Evolutionary conservation across 1,284 basidiomycete species (phyloP).

Genomic region (Stereum hirsutum): DNA sequence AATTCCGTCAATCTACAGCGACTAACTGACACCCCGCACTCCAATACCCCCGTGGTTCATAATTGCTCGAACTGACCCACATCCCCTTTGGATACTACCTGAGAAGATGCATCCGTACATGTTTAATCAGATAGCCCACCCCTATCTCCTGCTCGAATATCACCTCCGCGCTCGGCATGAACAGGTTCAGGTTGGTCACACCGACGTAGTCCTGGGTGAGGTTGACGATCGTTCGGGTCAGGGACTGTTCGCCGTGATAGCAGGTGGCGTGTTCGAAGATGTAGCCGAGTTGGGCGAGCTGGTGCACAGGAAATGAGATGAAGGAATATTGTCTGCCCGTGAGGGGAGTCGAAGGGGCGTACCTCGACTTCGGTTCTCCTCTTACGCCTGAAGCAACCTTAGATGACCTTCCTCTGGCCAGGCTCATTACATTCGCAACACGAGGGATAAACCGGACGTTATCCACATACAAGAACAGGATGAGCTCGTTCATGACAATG

Average conservation of each 20-base stretch:
- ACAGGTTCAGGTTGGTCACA: slow-evolving; percentile 91
- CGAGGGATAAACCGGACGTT: slow-evolving; percentile 95
- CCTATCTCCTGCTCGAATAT: slow-evolving; percentile 47
- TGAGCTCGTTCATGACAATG: slow-evolving; percentile 98
- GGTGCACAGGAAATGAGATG: background rate
- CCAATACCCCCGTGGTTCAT: slow-evolving; percentile 88
- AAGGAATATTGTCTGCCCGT: too few relatives aligned
- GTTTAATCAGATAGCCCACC: slow-evolving; percentile 70
- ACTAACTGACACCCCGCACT: slow-evolving; percentile 88
- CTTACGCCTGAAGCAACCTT: slow-evolving; percentile 93
- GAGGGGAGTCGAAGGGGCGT: background rate
- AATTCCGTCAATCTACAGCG: slow-evolving; percentile 97
- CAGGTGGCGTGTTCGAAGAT: slow-evolving; percentile 92
- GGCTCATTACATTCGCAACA: slow-evolving; percentile 91
- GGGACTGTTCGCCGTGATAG: slow-evolving; percentile 90
- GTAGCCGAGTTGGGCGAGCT: slow-evolving; percentile 96
- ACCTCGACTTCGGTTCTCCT: slow-evolving; percentile 90
- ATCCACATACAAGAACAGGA: slow-evolving; percentile 99
- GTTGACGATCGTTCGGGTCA: slow-evolving; percentile 87
- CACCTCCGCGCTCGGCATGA: slow-evolving; percentile 78
- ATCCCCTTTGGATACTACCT: slow-evolving; percentile 87
- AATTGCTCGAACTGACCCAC: slow-evolving; percentile 82
- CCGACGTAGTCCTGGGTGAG: slow-evolving; percentile 94
- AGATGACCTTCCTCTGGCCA: slow-evolving; percentile 97
- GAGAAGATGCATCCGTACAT: slow-evolving; percentile 81